Evolutionary conservation across 2,329 filamentous ascomycete genomes (phyloP), one percentile per base, ranked within the genome.

Genomic region (Colletotrichum karsti): DNA sequence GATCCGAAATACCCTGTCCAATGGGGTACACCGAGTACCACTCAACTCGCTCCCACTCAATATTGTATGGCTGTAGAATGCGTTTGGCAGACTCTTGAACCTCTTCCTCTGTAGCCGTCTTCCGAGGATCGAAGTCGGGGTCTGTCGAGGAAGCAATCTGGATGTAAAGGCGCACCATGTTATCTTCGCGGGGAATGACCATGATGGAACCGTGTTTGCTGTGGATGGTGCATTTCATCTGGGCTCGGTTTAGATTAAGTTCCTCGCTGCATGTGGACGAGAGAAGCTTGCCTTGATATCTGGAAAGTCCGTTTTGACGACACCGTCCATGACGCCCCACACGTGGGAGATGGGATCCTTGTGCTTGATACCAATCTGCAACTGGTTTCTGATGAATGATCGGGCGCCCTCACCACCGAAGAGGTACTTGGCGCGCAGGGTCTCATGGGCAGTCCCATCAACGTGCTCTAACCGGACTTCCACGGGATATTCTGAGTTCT

Each of bases 21-120:
- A 94, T 93, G 48, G 92, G 91, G 73, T 94, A 94, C 2, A 92
- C 91, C 0, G 92, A 92, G 79, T 89, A 94, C 92, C 91, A 93
- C 73, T 92, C 90, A 1, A 92, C 86, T 7, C 83, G 82, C 69
- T 91, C 89, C 84, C 91, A 92, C 65, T 88, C 85, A 63, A 93
- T 90, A 6, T 81, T 85, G 75, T 92, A 93, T 2, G 91, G 91
- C 51, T 87, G 81, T 24, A 93, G 76, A 13, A 92, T 92, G 63
- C 82, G 86, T 75, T 90, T 90, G 3, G 91, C 91, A 3, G 88
- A 87, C 10, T 83, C 84, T 70, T 93, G 89, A 4, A 93, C 90
- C 69, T 91, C 83, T 50, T 87, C 82, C 63, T 87, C 84, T 0
- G 89, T 91, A 8, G 91, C 89, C 1, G 89, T 88, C 73, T 87